Base-by-base conservation (phyloP, 1,139 yeast species). In the Pneumocystis wakefieldiae region DNA sequence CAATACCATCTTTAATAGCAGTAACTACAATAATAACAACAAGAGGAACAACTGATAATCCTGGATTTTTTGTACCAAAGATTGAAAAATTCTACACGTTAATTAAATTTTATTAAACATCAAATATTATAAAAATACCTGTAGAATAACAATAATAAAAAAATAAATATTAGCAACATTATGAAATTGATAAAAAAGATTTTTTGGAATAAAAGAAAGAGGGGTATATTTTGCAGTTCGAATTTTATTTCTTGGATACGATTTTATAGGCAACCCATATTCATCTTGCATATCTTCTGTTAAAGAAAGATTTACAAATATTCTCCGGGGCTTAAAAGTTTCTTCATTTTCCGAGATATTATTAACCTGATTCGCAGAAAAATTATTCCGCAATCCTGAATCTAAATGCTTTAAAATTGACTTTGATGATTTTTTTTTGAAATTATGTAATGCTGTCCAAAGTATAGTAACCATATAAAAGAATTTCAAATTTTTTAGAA, bases 221-320 rank as follows among this genome's bases (percentile, higher is more conserved):
- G 97, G 96, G 10, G 97, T 91, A 74, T 92, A 92, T 75, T 90
- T 91, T 3, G 98, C 90, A 1, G 98, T 91, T 76, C 97, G 85
- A 70, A 92, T 89, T 74, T 92, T 92, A 76, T 92, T 92, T 72
- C 96, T 81, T 2, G 95, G 84, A 72, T 85, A 92, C 15, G 71
- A 68, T 12, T 75, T 71, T 5, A 76, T 69, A 0, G 95, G 94
- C 64, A 78, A 74, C 17, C 89, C 89, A 5, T 83, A 79, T 60
- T 80, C 84, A 68, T 86, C 87, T 60, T 66, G 57, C 53, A 48
- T 48, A 48, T 48, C 55, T 48, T 48, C 55, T 14, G 55, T 5
- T 24, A 48, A 48, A 24, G 55, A 48, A 48, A 48, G 55, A 48
- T 48, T 48, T 48, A 48, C 55, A 19, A 48, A 48, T 48, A 48